Conservation (phyloP, 129 eudicot genomes). For the Scalesia atractyloides region DNA sequence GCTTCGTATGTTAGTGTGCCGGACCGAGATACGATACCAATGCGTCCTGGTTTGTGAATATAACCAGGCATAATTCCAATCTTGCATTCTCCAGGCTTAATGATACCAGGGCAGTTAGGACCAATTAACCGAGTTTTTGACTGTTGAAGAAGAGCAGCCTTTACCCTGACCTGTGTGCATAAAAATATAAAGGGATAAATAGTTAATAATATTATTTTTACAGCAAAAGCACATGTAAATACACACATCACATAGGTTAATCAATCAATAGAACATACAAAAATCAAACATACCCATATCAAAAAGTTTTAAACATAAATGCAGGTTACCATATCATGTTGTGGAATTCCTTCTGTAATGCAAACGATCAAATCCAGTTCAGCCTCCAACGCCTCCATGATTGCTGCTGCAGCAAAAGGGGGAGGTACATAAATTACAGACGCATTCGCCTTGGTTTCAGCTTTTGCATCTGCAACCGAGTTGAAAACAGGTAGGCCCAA, state of each 20-base stretch:
- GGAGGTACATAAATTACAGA: conserved; percentile 97
- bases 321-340: conserved; percentile 89
- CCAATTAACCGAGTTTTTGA: conserved; percentile 95
- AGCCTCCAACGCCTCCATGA: conserved; percentile 95
- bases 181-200: background rate
- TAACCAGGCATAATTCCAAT: conserved; percentile 99
- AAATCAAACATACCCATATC: background rate
- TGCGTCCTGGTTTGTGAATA: conserved; percentile 98
- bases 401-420: conserved; percentile 95
- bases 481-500: conserved; percentile 99
- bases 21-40: conserved; percentile 95
- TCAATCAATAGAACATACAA: background rate
- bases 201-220: background rate
- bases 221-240: background rate
- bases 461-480: conserved; percentile 94
- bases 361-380: conserved; percentile 90
- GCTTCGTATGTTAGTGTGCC: conserved; percentile 99
- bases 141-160: conserved; percentile 86
- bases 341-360: conserved; percentile 98
- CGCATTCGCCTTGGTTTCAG: conserved; percentile 98
- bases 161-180: conserved; percentile 73
- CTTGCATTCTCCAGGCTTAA: conserved; percentile 99
- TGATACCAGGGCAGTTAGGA: conserved; percentile 98
- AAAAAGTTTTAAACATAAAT: conserved; percentile 3
- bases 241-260: background rate